These are phyloP conservation scores for Aspergillus bertholletiae DNA, from an alignment of 495 filamentous ascomycete genomes.

Conservation along the genomic window DNA sequence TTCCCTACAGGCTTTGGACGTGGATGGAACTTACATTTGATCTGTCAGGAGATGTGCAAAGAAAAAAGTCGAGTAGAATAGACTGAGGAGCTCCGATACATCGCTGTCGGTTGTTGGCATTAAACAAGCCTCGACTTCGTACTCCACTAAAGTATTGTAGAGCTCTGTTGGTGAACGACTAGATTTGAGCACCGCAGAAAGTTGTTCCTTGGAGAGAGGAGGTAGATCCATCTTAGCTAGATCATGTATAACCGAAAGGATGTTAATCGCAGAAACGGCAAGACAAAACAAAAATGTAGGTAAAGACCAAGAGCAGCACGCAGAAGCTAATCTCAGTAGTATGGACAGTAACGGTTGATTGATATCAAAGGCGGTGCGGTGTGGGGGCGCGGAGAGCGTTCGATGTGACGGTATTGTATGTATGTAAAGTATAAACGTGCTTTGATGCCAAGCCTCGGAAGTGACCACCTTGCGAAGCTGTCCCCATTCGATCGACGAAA, in stretches of 20 bases:
- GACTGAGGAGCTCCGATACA: constrained; percentile 33
- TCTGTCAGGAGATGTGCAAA: constrained; percentile 50
- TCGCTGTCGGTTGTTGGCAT: constrained; percentile 20
- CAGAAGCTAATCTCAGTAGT: no score
- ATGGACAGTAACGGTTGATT: neutral
- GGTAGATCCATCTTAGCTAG: constrained; percentile 29
- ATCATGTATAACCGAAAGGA: neutral
- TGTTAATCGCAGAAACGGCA: neutral
- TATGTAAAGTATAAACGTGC: constrained; percentile 2
- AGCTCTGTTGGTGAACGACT: constrained; percentile 37
- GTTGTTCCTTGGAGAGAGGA: constrained; percentile 32
- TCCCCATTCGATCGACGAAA: constrained; percentile 36
- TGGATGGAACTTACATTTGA: constrained; percentile 38
- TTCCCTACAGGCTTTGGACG: neutral
- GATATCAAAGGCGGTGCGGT: constrained; percentile 3
- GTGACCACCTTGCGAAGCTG: constrained; percentile 50
- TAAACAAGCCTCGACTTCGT: constrained; percentile 41
- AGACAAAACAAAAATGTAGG: neutral
- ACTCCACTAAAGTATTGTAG: constrained; percentile 40
- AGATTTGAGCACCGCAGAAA: constrained; percentile 34
- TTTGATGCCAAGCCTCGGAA: constrained; percentile 36
- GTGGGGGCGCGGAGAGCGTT: constrained; percentile 36
- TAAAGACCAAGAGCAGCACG: no score
- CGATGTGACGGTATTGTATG: neutral
- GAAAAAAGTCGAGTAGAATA: constrained; percentile 50